Conservation (phyloP, 129 eudicot species). For the Flaveria trinervia region DNA sequence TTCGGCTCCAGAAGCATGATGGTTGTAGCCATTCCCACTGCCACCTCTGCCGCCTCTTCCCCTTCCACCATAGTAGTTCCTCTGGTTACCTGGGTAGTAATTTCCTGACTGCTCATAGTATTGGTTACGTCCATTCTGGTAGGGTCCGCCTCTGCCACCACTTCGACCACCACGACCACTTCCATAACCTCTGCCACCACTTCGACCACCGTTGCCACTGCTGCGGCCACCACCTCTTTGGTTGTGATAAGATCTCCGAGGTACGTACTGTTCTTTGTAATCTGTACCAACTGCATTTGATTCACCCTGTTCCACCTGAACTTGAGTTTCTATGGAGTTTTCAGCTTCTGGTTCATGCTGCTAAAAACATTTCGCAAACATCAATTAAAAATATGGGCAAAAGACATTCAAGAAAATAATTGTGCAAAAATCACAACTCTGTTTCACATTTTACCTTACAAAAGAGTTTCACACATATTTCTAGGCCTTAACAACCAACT, state of each 20-base stretch:
- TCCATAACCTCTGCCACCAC: conserved; percentile 68
- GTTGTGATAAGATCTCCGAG: conserved; percentile 51
- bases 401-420: neutral
- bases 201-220: conserved; percentile 44
- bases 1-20: conserved; percentile 37
- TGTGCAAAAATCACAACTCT: neutral
- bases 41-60: conserved; percentile 67
- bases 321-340: conserved; percentile 38
- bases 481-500: neutral
- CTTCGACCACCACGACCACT: conserved; percentile 82
- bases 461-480: neutral
- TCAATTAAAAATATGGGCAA: neutral
- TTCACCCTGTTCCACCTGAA: conserved; percentile 35
- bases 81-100: conserved; percentile 60
- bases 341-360: conserved; percentile 54
- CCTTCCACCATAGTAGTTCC: conserved; percentile 53
- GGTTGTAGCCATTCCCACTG: conserved; percentile 33
- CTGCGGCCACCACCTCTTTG: conserved; percentile 64
- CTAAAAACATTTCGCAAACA: neutral
- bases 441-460: neutral
- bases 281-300: conserved; percentile 45
- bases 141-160: conserved; percentile 56
- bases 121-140: conserved; percentile 81
- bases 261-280: conserved; percentile 48
- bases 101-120: conserved; percentile 64